These are phyloP conservation scores for Neostapfia colusana DNA, from an alignment of 176 grass and related monocot species.

Conservation along the genomic window DNA sequence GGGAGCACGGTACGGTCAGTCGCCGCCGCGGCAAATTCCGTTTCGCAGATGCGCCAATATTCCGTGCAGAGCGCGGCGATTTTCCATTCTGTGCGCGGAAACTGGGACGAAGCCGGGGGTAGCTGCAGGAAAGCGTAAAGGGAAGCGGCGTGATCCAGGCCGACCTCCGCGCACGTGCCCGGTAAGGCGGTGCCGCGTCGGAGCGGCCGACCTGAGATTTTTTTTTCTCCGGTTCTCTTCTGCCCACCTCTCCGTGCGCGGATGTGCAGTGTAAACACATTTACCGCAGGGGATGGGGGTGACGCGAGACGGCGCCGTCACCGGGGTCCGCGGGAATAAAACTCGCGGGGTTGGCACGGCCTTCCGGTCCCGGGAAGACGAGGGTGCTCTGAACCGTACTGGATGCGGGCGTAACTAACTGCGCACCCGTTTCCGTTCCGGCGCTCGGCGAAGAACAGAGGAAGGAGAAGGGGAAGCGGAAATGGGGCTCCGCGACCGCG, in stretches of 20 bases:
- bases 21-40: background rate
- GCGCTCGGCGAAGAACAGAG: background rate
- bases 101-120: background rate
- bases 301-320: background rate
- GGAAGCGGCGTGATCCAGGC: background rate
- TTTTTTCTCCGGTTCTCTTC: background rate
- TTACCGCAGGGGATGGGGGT: background rate
- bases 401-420: background rate
- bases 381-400: background rate
- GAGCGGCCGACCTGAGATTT: constrained; percentile 14
- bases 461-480: background rate
- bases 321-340: constrained; percentile 14
- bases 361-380: background rate
- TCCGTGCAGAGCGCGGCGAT: background rate
- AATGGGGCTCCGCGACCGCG: constrained; percentile 32
- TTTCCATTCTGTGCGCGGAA: background rate
- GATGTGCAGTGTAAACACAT: background rate
- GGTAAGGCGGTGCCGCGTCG: background rate
- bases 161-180: background rate
- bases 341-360: background rate
- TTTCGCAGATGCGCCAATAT: background rate
- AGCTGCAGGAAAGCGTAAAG: constrained; percentile 24
- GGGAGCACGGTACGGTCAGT: constrained; percentile 14
- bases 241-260: too few relatives aligned
- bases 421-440: background rate